Conservation (phyloP, 352 stramenopile genomes). For the Pythium volutum region DNA sequence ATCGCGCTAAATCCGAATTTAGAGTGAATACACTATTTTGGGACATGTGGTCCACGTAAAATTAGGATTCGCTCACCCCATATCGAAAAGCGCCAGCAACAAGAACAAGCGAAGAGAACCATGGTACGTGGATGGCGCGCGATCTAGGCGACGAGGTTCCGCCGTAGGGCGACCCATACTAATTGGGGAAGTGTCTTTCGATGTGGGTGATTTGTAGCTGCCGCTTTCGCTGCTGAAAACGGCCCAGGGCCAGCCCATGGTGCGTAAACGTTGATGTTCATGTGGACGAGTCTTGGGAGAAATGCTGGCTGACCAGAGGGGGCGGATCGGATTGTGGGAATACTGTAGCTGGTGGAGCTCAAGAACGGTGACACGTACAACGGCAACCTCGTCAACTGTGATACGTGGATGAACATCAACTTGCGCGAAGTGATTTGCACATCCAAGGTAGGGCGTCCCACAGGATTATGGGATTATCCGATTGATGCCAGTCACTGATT, state of each 20-base stretch:
- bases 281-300: neutral
- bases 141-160: neutral
- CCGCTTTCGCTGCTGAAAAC: slow-evolving; percentile 96
- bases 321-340: neutral
- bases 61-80: slow-evolving; percentile 6
- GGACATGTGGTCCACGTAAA: slow-evolving; percentile 22
- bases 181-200: neutral
- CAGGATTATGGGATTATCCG: neutral
- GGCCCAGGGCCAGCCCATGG: slow-evolving; percentile 93
- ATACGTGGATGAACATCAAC: slow-evolving; percentile 99
- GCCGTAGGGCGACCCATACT: neutral
- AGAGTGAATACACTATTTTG: slow-evolving; percentile 9
- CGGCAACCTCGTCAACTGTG: slow-evolving; percentile 95
- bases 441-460: slow-evolving; percentile 69
- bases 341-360: slow-evolving; percentile 93
- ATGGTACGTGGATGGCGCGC: slow-evolving; percentile 22
- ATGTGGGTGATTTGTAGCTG: slow-evolving; percentile 54
- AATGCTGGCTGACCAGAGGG: neutral
- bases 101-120: slow-evolving; percentile 14
- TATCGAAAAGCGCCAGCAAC: slow-evolving; percentile 18
- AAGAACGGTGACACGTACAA: slow-evolving; percentile 99
- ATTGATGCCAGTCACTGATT: neutral
- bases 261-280: slow-evolving; percentile 23
- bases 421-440: slow-evolving; percentile 99
- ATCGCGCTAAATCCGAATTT: slow-evolving; percentile 14